Percentiles rank a stretch among this genome's conserved stretches.
Conservation (phyloP, 768 basidiomycete genomes). For the Lactarius evosmus region DNA sequence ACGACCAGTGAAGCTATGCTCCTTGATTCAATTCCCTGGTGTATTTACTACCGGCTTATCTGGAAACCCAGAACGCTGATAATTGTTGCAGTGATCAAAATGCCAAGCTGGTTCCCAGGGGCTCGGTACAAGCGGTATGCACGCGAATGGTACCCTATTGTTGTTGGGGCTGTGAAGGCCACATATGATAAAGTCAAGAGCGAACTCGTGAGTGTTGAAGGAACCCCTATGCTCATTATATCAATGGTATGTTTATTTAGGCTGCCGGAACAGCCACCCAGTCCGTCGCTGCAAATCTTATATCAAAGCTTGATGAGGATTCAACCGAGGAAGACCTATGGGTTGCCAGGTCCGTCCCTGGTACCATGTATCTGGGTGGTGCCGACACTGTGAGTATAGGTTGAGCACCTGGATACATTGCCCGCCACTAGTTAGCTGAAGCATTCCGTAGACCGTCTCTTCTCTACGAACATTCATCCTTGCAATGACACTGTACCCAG, state of each 20-base stretch:
- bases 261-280: not conserved
- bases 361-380: not conserved
- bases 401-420: not conserved
- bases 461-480: not conserved
- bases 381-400: not conserved
- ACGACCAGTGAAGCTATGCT: not conserved
- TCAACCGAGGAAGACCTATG: not conserved
- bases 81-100: not conserved
- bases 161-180: not conserved
- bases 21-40: not conserved
- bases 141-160: not conserved
- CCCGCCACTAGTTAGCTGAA: not conserved
- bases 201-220: not conserved
- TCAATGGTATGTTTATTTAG: not conserved
- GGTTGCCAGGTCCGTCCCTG: not conserved
- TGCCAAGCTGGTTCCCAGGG: not conserved
- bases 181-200: not conserved
- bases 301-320: not conserved
- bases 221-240: too few relatives aligned
- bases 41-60: not conserved
- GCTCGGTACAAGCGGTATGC: not conserved
- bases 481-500: not conserved
- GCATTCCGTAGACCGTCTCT: not conserved
- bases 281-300: not conserved
- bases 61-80: not conserved